Evolutionary conservation across 2,329 filamentous ascomycete genomes (phyloP).

Genomic region (Rasamsonia emersonii): DNA sequence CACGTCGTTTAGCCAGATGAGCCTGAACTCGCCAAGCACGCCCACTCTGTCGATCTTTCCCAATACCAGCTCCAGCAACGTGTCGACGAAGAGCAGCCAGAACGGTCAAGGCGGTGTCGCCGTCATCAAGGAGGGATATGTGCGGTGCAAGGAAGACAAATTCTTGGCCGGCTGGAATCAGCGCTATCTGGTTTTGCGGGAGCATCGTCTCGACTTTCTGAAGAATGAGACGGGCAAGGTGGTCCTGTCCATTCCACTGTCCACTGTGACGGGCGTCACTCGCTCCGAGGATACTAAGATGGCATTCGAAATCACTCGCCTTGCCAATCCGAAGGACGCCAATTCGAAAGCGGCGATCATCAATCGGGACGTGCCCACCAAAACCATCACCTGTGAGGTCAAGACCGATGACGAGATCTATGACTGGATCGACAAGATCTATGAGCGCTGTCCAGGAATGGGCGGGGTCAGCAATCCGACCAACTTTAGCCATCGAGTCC

Average conservation of each 20-base stretch:
- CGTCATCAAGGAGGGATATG: constrained; percentile 58
- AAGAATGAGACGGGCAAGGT: constrained; percentile 85
- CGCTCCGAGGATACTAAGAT: constrained; percentile 85
- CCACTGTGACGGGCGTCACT: constrained; percentile 82
- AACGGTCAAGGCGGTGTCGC: constrained; percentile 60
- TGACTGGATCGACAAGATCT: constrained; percentile 98
- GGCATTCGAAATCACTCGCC: constrained; percentile 86
- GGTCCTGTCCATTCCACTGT: constrained; percentile 73
- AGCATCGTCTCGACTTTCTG: constrained; percentile 88
- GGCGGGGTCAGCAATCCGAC: constrained; percentile 97
- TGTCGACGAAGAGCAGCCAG: constrained; percentile 46
- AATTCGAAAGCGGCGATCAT: constrained; percentile 59
- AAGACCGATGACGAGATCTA: constrained; percentile 96
- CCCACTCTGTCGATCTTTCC: constrained; percentile 56
- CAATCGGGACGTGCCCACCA: constrained; percentile 70
- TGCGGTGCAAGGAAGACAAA: constrained; percentile 68
- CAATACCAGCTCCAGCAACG: constrained; percentile 62
- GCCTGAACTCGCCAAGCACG: constrained; percentile 57
- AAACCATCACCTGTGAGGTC: constrained; percentile 82
- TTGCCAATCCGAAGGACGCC: constrained; percentile 51
- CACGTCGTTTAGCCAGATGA: constrained; percentile 62
- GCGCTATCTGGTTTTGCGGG: constrained; percentile 83
- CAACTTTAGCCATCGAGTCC: constrained; percentile 93
- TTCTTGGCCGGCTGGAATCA: constrained; percentile 77
- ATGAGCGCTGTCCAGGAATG: constrained; percentile 93